A percentile compares a stretch with the other conserved stretches of the same genome.
Evolutionary conservation across 441 rosid species (phyloP).

Genomic region (Rhodomyrtus psidioides): DNA sequence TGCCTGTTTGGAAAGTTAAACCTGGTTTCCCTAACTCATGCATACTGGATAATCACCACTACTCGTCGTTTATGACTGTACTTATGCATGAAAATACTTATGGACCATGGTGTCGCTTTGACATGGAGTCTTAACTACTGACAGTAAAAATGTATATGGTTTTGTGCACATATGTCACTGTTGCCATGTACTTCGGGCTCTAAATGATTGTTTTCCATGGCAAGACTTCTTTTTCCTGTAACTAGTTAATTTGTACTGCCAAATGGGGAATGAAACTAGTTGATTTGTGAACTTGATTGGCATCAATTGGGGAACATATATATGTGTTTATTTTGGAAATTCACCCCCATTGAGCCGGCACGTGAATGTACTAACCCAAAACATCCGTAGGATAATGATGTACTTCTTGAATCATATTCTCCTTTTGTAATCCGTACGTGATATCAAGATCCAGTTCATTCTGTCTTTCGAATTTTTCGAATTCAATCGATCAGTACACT

Average conservation of each 20-base stretch:
- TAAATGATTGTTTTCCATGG: background rate
- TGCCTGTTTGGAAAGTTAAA: background rate
- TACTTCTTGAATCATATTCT: background rate
- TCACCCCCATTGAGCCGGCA: background rate
- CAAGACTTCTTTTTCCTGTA: background rate
- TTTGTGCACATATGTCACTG: background rate
- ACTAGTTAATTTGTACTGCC: background rate
- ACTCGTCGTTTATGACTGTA: background rate
- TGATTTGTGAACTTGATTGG: background rate
- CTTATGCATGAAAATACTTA: background rate
- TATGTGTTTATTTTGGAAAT: background rate
- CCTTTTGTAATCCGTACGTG: background rate
- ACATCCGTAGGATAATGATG: background rate
- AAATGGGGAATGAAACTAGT: background rate
- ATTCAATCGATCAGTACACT: background rate
- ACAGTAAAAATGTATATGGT: background rate
- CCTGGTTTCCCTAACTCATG: background rate
- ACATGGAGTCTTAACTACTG: background rate
- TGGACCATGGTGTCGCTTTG: background rate
- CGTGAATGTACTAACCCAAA: background rate
- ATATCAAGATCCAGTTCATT: background rate
- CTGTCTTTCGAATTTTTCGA: background rate
- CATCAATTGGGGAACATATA: background rate
- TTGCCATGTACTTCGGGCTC: background rate
- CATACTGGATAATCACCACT: background rate